Evolutionary conservation across 768 basidiomycete genomes (phyloP).

Genomic region (Cystofilobasidium macerans): DNA sequence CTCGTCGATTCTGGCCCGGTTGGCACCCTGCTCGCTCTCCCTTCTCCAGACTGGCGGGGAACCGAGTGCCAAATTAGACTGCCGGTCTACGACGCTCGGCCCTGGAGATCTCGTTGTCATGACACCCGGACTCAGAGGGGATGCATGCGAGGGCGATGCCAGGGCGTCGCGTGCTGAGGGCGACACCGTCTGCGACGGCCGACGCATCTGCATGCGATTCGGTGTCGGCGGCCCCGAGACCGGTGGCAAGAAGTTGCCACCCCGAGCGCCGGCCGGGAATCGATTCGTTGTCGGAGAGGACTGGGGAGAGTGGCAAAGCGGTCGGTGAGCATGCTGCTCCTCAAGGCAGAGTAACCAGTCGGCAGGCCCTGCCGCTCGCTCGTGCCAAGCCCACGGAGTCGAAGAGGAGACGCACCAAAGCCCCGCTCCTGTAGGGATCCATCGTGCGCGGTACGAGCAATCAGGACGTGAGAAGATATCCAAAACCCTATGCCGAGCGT

Average conservation of each 20-base stretch:
- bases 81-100: neutral
- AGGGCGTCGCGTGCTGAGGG: conserved; percentile 1
- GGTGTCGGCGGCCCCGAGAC: conserved; percentile 14
- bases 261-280: conserved; percentile 18
- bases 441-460: neutral
- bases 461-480: too few species aligned
- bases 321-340: neutral
- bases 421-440: neutral
- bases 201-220: conserved; percentile 13
- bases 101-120: neutral
- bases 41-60: conserved; percentile 3
- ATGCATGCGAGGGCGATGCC: neutral
- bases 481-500: too few species aligned
- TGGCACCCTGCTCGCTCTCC: neutral
- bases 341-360: neutral
- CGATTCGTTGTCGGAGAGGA: conserved; percentile 11
- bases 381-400: neutral
- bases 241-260: conserved; percentile 20
- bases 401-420: neutral
- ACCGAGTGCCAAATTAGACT: neutral
- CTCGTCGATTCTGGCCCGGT: neutral
- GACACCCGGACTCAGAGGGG: neutral
- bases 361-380: too few species aligned
- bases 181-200: neutral
- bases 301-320: neutral